These are phyloP conservation scores for Jackrogersella multiformis DNA, from an alignment of 495 filamentous ascomycete genomes.

Conservation along the genomic window DNA sequence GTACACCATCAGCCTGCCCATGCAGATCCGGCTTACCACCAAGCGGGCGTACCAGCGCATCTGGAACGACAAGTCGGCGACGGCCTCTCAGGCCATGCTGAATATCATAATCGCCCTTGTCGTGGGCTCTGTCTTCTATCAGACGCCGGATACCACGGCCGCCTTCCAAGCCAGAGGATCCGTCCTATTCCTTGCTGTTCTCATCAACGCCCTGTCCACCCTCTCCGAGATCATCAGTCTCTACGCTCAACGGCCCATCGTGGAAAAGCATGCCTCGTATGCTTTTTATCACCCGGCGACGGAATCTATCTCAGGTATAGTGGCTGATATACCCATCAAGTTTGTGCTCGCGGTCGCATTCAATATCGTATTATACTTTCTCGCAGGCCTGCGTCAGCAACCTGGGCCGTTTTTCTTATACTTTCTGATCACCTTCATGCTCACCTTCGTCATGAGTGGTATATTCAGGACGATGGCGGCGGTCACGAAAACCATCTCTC, in stretches of 20 bases:
- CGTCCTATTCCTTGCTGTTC: conserved; percentile 4
- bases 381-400: neutral
- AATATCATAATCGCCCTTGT: conserved; percentile 1
- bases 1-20: conserved; percentile 7
- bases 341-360: conserved; percentile 3
- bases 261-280: conserved; percentile 10
- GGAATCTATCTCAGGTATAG: conserved; percentile 4
- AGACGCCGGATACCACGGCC: neutral
- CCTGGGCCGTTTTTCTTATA: conserved; percentile 6
- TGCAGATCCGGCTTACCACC: conserved; percentile 2
- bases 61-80: conserved; percentile 10
- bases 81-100: neutral
- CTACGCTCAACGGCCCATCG: conserved; percentile 9
- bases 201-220: conserved; percentile 2
- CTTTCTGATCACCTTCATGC: neutral
- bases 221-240: conserved; percentile 5
- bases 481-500: neutral
- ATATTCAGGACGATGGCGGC: conserved; percentile 4
- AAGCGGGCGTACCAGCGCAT: conserved; percentile 5
- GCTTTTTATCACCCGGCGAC: conserved; percentile 8
- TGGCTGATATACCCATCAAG: conserved; percentile 7
- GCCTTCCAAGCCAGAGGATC: conserved; percentile 1
- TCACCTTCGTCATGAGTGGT: conserved; percentile 6
- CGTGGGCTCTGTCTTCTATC: conserved; percentile 1
- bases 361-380: conserved; percentile 4